Conservation (phyloP, 345 rosid genomes). For the Punica granatum region DNA sequence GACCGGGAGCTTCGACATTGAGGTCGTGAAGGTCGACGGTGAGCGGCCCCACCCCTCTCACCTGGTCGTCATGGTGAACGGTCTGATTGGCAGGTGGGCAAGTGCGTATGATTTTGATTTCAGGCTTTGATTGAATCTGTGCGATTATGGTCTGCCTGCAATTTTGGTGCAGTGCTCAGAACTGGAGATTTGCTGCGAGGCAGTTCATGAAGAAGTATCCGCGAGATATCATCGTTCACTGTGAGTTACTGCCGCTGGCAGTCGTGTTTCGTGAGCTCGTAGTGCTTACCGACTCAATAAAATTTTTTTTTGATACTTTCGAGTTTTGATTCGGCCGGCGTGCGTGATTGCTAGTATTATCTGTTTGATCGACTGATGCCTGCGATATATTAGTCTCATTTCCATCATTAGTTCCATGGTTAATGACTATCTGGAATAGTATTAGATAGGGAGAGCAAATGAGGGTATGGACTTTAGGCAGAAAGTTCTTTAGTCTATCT, state of each 20-base stretch:
- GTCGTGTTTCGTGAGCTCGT: background rate
- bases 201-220: slow-evolving; percentile 58
- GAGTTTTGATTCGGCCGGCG: background rate
- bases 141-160: background rate
- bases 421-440: background rate
- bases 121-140: background rate
- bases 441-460: no score
- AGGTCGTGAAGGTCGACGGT: slow-evolving; percentile 28
- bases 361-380: background rate
- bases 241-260: slow-evolving; percentile 31
- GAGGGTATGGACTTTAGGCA: no score
- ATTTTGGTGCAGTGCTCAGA: slow-evolving; percentile 35
- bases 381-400: background rate
- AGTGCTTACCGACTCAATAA: background rate
- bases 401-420: background rate
- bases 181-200: slow-evolving; percentile 80
- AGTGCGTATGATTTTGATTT: background rate
- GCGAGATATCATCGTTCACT: slow-evolving; percentile 51
- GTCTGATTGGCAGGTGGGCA: slow-evolving; percentile 71
- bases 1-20: slow-evolving; percentile 42
- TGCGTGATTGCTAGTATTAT: background rate
- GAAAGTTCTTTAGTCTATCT: background rate
- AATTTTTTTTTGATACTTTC: background rate
- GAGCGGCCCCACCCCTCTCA: slow-evolving; percentile 45
- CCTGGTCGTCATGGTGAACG: slow-evolving; percentile 77